These are phyloP conservation scores for Solanum bulbocastanum DNA, from an alignment of 257 asterid species.

Conservation along the genomic window DNA sequence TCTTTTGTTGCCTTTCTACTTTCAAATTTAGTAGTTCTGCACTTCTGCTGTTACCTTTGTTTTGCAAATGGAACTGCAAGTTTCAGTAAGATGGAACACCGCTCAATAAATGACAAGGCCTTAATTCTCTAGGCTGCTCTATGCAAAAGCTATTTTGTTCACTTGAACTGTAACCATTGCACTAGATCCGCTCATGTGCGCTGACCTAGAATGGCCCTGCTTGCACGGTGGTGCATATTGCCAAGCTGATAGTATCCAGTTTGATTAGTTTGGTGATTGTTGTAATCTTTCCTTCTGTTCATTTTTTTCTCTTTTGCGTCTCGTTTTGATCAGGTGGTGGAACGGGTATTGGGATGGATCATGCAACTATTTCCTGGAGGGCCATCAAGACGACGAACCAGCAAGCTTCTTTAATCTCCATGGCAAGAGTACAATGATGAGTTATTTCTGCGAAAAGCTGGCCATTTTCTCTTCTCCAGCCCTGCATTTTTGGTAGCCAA, in stretches of 20 bases:
- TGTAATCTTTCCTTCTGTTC: not conserved
- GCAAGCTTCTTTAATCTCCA: slow-evolving; percentile 57
- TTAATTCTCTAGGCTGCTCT: not conserved
- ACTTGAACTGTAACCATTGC: not conserved
- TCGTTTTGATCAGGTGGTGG: slow-evolving; percentile 61
- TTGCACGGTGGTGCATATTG: not conserved
- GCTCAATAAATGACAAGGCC: not conserved
- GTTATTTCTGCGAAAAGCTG: slow-evolving; percentile 17
- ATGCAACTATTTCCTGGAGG: slow-evolving; percentile 97
- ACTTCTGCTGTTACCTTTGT: not conserved
- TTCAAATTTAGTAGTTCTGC: not conserved
- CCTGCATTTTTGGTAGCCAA: slow-evolving; percentile 23
- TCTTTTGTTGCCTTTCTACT: not conserved
- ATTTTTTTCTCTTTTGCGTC: not conserved
- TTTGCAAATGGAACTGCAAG: not conserved
- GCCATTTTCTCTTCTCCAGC: slow-evolving; percentile 13
- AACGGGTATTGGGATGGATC: slow-evolving; percentile 95
- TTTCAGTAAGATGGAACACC: not conserved
- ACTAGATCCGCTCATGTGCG: not conserved
- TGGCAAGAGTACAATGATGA: not conserved
- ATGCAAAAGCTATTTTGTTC: not conserved
- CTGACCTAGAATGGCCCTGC: not conserved
- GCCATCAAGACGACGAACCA: slow-evolving; percentile 64
- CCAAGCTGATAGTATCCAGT: not conserved
- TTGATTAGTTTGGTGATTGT: not conserved